Evolutionary conservation across 148 eudicot species (phyloP).

Genomic region (Salicornia ramosissima): DNA sequence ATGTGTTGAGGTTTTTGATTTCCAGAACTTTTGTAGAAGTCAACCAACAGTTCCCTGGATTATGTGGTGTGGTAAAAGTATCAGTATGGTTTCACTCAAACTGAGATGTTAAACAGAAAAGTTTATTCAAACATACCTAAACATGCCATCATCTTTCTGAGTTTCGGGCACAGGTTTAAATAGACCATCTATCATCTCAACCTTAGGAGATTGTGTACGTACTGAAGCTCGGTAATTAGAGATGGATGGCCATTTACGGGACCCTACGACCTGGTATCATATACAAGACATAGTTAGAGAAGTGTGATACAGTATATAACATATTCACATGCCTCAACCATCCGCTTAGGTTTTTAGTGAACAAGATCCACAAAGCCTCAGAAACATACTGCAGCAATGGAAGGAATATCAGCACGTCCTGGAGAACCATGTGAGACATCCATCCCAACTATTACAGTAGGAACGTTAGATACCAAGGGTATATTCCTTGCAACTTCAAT

Average conservation of each 20-base stretch:
- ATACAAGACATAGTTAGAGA: background rate
- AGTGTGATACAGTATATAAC: too few relatives aligned
- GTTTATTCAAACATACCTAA: constrained; percentile 48
- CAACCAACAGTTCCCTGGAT: constrained; percentile 41
- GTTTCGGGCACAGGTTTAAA: constrained; percentile 48
- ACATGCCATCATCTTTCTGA: constrained; percentile 55
- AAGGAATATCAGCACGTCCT: constrained; percentile 53
- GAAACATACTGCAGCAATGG: constrained; percentile 48
- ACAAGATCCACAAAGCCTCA: background rate
- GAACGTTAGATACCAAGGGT: constrained; percentile 38
- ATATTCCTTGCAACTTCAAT: constrained; percentile 31
- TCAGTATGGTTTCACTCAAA: background rate
- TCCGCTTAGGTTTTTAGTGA: too few relatives aligned
- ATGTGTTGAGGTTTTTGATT: constrained; percentile 49
- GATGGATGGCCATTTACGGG: constrained; percentile 67
- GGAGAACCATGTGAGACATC: constrained; percentile 63
- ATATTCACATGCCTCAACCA: too few relatives aligned
- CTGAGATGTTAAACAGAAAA: background rate
- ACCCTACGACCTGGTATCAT: constrained; percentile 56
- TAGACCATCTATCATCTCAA: constrained; percentile 67
- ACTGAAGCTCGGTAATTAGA: constrained; percentile 74
- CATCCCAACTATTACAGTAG: constrained; percentile 51
- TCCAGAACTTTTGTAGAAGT: constrained; percentile 46
- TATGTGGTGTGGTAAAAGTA: background rate
- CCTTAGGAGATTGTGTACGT: constrained; percentile 65